Conservation (phyloP, 2,329 filamentous ascomycete species). For the Parastagonospora nodorum region DNA sequence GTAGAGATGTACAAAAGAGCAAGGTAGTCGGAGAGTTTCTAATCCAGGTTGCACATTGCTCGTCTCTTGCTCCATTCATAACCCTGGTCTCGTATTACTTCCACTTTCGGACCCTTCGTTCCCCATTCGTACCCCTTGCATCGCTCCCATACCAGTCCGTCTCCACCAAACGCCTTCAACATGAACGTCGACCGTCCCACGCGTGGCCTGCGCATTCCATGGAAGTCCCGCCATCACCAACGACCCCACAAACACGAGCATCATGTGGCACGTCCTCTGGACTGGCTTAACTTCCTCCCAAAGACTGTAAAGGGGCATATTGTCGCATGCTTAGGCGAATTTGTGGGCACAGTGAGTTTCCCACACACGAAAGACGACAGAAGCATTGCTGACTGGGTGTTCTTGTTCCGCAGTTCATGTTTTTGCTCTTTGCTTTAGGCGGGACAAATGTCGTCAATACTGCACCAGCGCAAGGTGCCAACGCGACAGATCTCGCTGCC, state of each 20-base stretch:
- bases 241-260: slow-evolving; percentile 3
- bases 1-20: not conserved
- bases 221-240: slow-evolving; percentile 7
- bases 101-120: not conserved
- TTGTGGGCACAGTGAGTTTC: slow-evolving; percentile 40
- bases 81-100: not conserved
- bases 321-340: slow-evolving; percentile 44
- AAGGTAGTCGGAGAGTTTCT: not conserved
- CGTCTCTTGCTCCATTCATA: not conserved
- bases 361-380: too few relatives aligned
- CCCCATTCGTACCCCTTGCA: not conserved
- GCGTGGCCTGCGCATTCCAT: slow-evolving; percentile 9
- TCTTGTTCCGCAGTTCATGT: slow-evolving; percentile 36
- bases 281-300: slow-evolving; percentile 9
- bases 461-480: slow-evolving; percentile 11
- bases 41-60: not conserved
- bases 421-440: slow-evolving; percentile 39
- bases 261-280: slow-evolving; percentile 6
- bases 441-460: slow-evolving; percentile 40
- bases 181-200: slow-evolving; percentile 16
- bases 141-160: not conserved
- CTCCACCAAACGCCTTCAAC: not conserved
- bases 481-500: slow-evolving; percentile 14
- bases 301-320: slow-evolving; percentile 6
- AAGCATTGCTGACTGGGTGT: too few relatives aligned